Evolutionary conservation across 345 rosid species (phyloP).

Genomic region (Sapria himalayana): DNA sequence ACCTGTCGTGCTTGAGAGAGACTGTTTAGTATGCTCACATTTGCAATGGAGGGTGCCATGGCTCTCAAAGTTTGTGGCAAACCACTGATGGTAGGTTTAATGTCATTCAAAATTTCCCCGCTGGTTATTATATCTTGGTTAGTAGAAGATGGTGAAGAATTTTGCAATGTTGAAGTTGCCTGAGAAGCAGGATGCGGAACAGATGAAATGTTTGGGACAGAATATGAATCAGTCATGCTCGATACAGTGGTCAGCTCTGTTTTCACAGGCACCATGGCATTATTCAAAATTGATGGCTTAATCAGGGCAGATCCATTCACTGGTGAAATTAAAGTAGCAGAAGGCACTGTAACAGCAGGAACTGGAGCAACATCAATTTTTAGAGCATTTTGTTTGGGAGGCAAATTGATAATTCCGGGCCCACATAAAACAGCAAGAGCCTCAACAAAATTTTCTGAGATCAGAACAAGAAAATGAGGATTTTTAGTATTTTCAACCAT

Average conservation of each 20-base stretch:
- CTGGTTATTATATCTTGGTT: slow-evolving; percentile 54
- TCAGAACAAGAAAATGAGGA: slow-evolving; percentile 59
- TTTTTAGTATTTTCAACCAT: slow-evolving; percentile 43
- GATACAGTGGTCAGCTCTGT: slow-evolving; percentile 77
- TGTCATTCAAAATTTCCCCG: slow-evolving; percentile 39
- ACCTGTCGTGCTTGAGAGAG: slow-evolving; percentile 80
- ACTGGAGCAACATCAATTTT: slow-evolving; percentile 65
- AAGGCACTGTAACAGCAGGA: slow-evolving; percentile 42
- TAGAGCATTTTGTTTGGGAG: slow-evolving; percentile 50
- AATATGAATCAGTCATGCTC: slow-evolving; percentile 43
- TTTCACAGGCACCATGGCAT: no score
- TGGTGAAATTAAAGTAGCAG: slow-evolving; percentile 40
- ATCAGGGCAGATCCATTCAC: slow-evolving; percentile 19
- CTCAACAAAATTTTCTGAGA: slow-evolving; percentile 80
- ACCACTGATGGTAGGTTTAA: slow-evolving; percentile 60
- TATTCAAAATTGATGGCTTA: no score
- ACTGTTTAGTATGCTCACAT: slow-evolving; percentile 74
- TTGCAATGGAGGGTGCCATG: slow-evolving; percentile 55
- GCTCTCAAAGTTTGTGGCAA: slow-evolving; percentile 51
- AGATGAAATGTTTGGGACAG: slow-evolving; percentile 49
- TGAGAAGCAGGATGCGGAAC: slow-evolving; percentile 60
- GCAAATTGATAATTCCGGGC: slow-evolving; percentile 40
- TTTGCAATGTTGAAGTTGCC: slow-evolving; percentile 48
- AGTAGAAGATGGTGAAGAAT: slow-evolving; percentile 59
- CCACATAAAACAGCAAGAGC: slow-evolving; percentile 74